phyloP scores from a whole-genome alignment of 768 basidiomycete species.

The Trametes cinnabarina region DNA sequence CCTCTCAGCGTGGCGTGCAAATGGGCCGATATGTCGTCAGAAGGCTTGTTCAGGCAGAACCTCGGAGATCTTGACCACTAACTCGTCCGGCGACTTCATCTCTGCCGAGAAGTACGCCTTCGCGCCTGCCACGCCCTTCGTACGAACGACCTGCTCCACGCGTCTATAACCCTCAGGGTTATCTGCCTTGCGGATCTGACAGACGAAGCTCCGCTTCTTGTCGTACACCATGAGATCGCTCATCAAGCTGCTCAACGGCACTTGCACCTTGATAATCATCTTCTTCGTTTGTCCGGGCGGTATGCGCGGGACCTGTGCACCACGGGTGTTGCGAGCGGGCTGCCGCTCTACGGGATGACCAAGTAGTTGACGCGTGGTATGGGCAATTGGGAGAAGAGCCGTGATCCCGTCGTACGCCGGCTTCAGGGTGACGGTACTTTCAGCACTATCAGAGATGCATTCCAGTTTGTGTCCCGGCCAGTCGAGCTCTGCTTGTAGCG shows the following conservation, averaged over 20 bases:
- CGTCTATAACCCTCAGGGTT: slow-evolving; percentile 39
- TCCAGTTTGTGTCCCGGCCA: slow-evolving; percentile 49
- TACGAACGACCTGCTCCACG: slow-evolving; percentile 38
- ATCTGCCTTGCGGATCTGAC: slow-evolving; percentile 36
- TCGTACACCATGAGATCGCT: slow-evolving; percentile 45
- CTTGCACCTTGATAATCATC: slow-evolving; percentile 55
- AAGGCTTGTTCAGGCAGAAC: slow-evolving; percentile 58
- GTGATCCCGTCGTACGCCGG: slow-evolving; percentile 36
- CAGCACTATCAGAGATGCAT: slow-evolving; percentile 44
- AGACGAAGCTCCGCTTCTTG: slow-evolving; percentile 54
- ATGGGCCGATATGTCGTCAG: slow-evolving; percentile 20
- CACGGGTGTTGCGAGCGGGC: slow-evolving; percentile 21
- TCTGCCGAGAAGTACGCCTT: slow-evolving; percentile 61
- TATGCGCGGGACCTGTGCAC: slow-evolving; percentile 22
- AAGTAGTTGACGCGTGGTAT: slow-evolving; percentile 30
- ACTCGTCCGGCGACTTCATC: slow-evolving; percentile 43
- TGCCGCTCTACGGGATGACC: slow-evolving; percentile 28
- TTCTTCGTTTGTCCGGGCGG: slow-evolving; percentile 33
- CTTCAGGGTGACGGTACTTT: slow-evolving; percentile 48
- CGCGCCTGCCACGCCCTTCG: slow-evolving; percentile 40
- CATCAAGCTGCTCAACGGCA: slow-evolving; percentile 31
- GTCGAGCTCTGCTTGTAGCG: slow-evolving; percentile 35
- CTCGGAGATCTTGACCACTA: slow-evolving; percentile 52
- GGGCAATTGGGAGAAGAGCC: slow-evolving; percentile 27
- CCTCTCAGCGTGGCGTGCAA: background rate